Conservation (phyloP, 78 protist species). For the Trichosphaerium sp. region DNA sequence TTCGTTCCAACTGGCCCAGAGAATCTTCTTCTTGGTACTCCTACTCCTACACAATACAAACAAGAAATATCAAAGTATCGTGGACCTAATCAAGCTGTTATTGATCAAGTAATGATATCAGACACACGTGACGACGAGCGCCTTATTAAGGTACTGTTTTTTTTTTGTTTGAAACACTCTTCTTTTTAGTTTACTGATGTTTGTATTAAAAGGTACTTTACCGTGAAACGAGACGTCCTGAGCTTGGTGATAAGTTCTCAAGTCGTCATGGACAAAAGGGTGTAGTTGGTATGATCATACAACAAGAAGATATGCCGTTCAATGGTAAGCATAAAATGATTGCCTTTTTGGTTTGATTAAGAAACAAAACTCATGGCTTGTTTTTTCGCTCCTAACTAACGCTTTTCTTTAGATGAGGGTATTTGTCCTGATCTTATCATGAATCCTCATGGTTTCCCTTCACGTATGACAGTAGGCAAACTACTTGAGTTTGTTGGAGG, state of each 20-base stretch:
- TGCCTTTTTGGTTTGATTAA: no score
- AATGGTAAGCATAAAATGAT: no score
- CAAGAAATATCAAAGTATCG: background rate
- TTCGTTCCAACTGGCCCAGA: background rate
- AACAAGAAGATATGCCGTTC: slow-evolving; percentile 97
- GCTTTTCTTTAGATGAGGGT: no score
- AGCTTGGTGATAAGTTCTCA: slow-evolving; percentile 99
- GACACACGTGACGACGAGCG: slow-evolving; percentile 50
- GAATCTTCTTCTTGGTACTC: slow-evolving; percentile 2
- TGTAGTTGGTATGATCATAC: slow-evolving; percentile 90
- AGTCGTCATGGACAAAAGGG: slow-evolving; percentile 99
- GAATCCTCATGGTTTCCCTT: slow-evolving; percentile 99
- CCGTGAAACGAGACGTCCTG: slow-evolving; percentile 94
- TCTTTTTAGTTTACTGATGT: background rate
- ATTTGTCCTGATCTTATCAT: slow-evolving; percentile 98
- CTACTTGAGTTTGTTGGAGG: slow-evolving; percentile 93
- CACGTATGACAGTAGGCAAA: slow-evolving; percentile 97
- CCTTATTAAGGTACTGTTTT: slow-evolving; percentile 67
- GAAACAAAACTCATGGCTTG: no score
- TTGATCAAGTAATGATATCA: slow-evolving; percentile 83
- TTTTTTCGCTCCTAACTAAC: no score
- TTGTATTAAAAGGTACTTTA: background rate
- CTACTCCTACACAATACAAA: no score
- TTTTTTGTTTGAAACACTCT: background rate
- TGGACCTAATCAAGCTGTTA: slow-evolving; percentile 24